Base-by-base conservation (phyloP, 2,329 filamentous ascomycete species). In the Sclerotinia glacialis region DNA sequence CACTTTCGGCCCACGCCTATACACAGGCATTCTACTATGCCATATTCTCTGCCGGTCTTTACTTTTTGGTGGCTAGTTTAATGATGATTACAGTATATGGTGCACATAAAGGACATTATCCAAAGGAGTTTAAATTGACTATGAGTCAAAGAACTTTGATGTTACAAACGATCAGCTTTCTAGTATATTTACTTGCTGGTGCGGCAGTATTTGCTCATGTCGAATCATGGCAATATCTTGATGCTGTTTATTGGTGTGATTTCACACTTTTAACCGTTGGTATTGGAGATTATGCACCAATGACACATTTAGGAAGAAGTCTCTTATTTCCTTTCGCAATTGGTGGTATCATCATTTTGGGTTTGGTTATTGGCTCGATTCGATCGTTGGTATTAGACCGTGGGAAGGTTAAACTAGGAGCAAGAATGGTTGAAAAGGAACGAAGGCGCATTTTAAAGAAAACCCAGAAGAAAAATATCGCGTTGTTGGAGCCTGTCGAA, bases 11-110 rank as follows among this genome's bases (percentile, higher is more conserved):
- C 70, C 89, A 90, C 69, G 80, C 87, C 58, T 86, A 84, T 82
- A 92, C 91, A 0, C 90, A 96, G 76, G 92, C 91, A 0, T 97
- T 91, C 74, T 97, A 89, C 83, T 96, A 96, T 74, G 93, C 87
- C 34, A 83, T 96, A 23, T 91, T 92, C 72, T 88, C 92, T 3
- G 90, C 92, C 7, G 71, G 58, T 21, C 83, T 96, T 26, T 97
- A 97, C 78, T 89, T 94, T 66, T 75, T 94, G 21, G 89, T 91
- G 64, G 89, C 91, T 0, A 86, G 89, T 55, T 83, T 96, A 47
- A 87, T 97, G 77, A 84, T 89, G 70, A 78, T 92, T 65, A 97
- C 94, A 28, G 92, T 94, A 79, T 83, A 88, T 66, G 92, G 92
- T 11, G 93, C 93, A 56, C 85, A 86, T 21, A 73, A 75, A 46